Evolutionary conservation across 1,139 yeast species (phyloP), one percentile per base, ranked within the genome.

Genomic region (Candida gigantensis): DNA sequence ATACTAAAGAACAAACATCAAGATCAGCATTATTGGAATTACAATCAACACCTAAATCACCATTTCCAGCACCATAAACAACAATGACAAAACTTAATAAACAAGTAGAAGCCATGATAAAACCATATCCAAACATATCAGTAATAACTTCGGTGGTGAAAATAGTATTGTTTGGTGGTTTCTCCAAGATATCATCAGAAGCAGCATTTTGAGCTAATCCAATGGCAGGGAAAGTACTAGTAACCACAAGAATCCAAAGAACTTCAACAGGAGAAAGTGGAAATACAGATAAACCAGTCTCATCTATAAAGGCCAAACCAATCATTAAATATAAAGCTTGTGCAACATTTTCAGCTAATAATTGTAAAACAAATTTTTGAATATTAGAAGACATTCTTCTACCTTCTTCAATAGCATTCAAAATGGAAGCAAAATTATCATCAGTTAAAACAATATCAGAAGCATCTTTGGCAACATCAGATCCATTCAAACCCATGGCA

Each of bases 141-240:
- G 73, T 53, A 35, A 87, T 66, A 46, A 84, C 76, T 51, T 83
- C 89, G 74, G 74, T 67, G 1, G 89, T 81, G 56, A 84, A 84
- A 32, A 84, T 80, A 24, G 76, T 73, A 34, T 71, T 72, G 43
- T 72, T 78, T 31, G 92, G 92, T 19, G 84, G 84, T 42, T 69
- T 66, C 23, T 76, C 74, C 76, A 84, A 78, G 30, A 83, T 67
- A 55, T 81, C 89, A 27, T 79, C 78, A 39, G 72, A 66, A 1
- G 89, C 90, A 39, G 61, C 66, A 58, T 84, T 89, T 45, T 81
- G 75, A 45, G 89, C 89, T 36, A 84, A 73, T 11, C 92, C 92
- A 88, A 84, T 83, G 16, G 92, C 92, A 35, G 92, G 94, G 69
- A 84, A 82, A 47, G 89, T 81, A 4, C 89, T 80, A 2, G 94